Base-by-base conservation (phyloP, 768 basidiomycete genomes). In the Boletus pseudopeckii region DNA sequence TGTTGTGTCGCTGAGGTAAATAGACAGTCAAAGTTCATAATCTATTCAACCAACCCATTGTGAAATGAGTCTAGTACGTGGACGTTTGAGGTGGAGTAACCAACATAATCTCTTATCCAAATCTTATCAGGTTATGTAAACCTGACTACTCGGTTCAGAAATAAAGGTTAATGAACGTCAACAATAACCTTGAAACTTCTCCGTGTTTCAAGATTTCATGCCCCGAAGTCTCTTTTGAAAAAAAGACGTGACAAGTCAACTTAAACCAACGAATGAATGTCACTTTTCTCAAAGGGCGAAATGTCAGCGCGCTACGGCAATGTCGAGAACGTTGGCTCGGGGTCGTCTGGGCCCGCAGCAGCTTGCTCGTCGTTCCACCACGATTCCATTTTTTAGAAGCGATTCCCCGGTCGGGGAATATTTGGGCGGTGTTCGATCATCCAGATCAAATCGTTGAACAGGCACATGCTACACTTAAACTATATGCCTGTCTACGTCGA, bases 41-140 rank as follows among this genome's bases (percentile, higher is more conserved):
- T 34, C 37, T 32, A 53, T 45, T 52, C 48, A 32, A 63, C 60
- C 52, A 46, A 68, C 68, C 67, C 67, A 70, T 70, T 45, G 55
- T 48, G 44, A 45, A 28, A 45, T 32, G 47, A 48, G 53, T 22
- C 26, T 42, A n/a, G n/a, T n/a, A 32, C 22, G 34, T 50, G 46
- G 50, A 43, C 26, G 57, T 47, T 50, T 24, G 55, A 45, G 15
- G 45, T 53, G 18, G 43, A 50, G 34, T 26, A 1, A 10, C 10
- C n/a, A 9, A 30, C 18, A 28, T 4, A 30, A 40, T 33, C 18
- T 15, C 6, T 34, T n/a, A n/a, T n/a, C 50, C 45, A 22, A 54
- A 61, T 61, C 64, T 66, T 58, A 64, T 66, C 64, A 51, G 48
- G 43, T 65, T 64, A 64, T n/a, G 60, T 64, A 62, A 62, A 32